Evolutionary conservation across 257 asterid genomes (phyloP), one percentile per base, ranked within the genome.

Genomic region (Solanum chiquidenum): DNA sequence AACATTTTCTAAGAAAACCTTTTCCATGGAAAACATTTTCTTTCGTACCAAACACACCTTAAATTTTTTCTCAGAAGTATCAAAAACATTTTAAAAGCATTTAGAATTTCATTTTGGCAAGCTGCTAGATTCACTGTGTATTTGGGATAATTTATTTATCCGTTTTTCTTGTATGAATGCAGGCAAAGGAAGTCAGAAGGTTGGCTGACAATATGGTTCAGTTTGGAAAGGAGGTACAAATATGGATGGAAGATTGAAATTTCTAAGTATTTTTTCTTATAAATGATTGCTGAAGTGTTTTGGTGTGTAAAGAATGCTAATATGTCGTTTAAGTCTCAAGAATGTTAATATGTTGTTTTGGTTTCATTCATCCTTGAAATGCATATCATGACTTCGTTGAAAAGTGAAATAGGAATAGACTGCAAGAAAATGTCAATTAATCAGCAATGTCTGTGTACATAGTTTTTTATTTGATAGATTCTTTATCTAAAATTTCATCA

Each of bases 161-260:
- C 40, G 46, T 69, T 66, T n/a, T 83, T 89, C 88, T 88, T 16
- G 25, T 82, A 52, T 60, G 66, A 46, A 18, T 87, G 60, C 82
- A 96, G 99, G 99, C 99, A 7, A 95, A 95, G 92, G 98, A 95
- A 93, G 95, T 96, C n/a, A 96, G 98, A 33, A 92, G 99, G 92
- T 95, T 95, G 86, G 99, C 99, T 11, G 98, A 96, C 90, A 95
- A 94, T 87, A 96, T 96, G 99, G 98, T 96, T 33, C 98, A 95
- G 93, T 96, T 96, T 34, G 99, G 99, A 35, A 96, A 96, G 85
- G 98, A 96, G 98, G 99, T 95, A 35, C 38, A 23, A 49, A 49
- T 34, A 86, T 86, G 58, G 38, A 49, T 72, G 27, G 33, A 79
- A 79, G 12, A 44, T 44, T 79, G 85, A 44, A 18, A 46, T 82